Evolutionary conservation across 352 stramenopile species (phyloP).

Genomic region (Blastocystis sp.): DNA sequence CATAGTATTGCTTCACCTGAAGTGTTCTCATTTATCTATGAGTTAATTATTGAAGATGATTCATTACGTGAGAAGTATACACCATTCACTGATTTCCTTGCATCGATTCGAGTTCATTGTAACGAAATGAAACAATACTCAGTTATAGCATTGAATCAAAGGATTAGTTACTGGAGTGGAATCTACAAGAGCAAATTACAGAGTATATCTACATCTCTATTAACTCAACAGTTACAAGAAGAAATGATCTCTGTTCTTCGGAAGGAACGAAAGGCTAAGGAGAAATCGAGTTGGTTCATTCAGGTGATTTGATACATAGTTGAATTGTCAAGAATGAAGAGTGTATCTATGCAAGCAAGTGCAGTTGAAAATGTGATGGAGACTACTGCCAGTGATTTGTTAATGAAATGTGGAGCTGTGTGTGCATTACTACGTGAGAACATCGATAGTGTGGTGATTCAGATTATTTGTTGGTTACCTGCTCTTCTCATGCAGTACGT

Average conservation of each 20-base stretch:
- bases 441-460: neutral
- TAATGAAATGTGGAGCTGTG: slow-evolving; percentile 16
- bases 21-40: slow-evolving; percentile 47
- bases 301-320: neutral
- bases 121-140: neutral
- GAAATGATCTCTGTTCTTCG: slow-evolving; percentile 2
- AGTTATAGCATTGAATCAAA: slow-evolving; percentile 12
- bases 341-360: neutral
- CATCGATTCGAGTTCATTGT: slow-evolving; percentile 17
- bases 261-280: neutral
- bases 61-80: neutral
- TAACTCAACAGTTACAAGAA: neutral
- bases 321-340: neutral
- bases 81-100: slow-evolving; percentile 44
- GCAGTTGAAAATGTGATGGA: neutral
- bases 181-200: neutral
- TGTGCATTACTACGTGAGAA: neutral
- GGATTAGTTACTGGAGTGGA: slow-evolving; percentile 21
- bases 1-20: slow-evolving; percentile 33
- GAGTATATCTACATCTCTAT: neutral
- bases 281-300: neutral
- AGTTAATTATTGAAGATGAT: slow-evolving; percentile 9
- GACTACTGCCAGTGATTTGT: neutral
- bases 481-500: neutral
- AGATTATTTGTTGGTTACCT: slow-evolving; percentile 48